Conservation (phyloP, 495 filamentous ascomycete species). For the Lophium mytilinum region DNA sequence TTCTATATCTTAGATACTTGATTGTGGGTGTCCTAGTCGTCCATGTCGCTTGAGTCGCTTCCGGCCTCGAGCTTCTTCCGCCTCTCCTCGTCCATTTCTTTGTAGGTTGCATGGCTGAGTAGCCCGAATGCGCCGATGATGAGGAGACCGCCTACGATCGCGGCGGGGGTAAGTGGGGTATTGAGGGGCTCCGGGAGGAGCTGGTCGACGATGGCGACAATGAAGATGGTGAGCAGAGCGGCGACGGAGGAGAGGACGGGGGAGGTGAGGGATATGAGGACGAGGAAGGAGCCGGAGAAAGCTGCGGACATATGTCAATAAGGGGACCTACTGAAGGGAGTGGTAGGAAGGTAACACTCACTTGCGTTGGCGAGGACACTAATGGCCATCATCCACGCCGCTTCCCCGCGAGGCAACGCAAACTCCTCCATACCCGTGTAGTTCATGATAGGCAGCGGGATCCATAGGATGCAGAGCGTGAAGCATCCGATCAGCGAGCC, state of each 20-base stretch:
- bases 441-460: conserved; percentile 81
- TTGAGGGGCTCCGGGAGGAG: conserved; percentile 56
- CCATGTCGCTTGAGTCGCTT: conserved; percentile 31
- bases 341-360: conserved; percentile 33
- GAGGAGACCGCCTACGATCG: conserved; percentile 71
- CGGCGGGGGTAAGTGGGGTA: conserved; percentile 59
- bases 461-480: conserved; percentile 82
- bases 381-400: conserved; percentile 69
- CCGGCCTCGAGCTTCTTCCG: conserved; percentile 45
- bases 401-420: conserved; percentile 65
- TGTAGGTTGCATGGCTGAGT: conserved; percentile 83
- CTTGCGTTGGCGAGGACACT: conserved; percentile 77
- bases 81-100: conserved; percentile 81
- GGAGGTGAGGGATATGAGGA: conserved; percentile 83
- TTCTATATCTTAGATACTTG: too few species aligned
- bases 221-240: conserved; percentile 88
- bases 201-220: conserved; percentile 90
- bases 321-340: neutral
- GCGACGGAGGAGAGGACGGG: conserved; percentile 89
- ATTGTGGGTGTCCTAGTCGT: conserved; percentile 22
- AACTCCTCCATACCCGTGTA: conserved; percentile 69
- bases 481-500: conserved; percentile 78
- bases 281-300: conserved; percentile 90
- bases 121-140: conserved; percentile 82
- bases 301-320: conserved; percentile 29